A percentile compares a stretch with the other conserved stretches of the same genome.
Conservation (phyloP, 805 yeast species). For the Yarrowia osloensis region DNA sequence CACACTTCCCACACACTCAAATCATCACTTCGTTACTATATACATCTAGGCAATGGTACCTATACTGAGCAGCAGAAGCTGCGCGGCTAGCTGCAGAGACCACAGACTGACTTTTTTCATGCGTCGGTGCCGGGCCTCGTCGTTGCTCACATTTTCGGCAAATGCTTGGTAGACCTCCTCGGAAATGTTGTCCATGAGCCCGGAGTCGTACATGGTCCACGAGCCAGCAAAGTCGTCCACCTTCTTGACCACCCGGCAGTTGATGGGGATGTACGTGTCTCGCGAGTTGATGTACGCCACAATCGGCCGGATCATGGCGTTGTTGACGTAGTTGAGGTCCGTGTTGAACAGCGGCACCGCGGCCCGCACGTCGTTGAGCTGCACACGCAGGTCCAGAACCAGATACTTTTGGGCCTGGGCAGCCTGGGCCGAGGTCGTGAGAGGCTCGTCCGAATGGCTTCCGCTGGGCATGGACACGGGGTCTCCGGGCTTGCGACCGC, state of each 20-base stretch:
- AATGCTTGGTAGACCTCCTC: slow-evolving; percentile 89
- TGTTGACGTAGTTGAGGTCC: slow-evolving; percentile 89
- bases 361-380: slow-evolving; percentile 84
- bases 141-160: slow-evolving; percentile 85
- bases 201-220: slow-evolving; percentile 93
- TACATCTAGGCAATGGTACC: slow-evolving; percentile 60
- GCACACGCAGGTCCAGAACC: slow-evolving; percentile 75
- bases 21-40: slow-evolving; percentile 29
- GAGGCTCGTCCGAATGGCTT: slow-evolving; percentile 34
- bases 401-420: slow-evolving; percentile 55
- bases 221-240: slow-evolving; percentile 88
- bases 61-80: slow-evolving; percentile 76
- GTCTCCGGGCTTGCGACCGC: slow-evolving; percentile 31
- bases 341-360: slow-evolving; percentile 81
- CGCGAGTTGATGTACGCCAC: slow-evolving; percentile 92
- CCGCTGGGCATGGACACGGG: slow-evolving; percentile 17
- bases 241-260: slow-evolving; percentile 77
- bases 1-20: not conserved
- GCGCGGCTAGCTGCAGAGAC: slow-evolving; percentile 84
- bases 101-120: slow-evolving; percentile 87
- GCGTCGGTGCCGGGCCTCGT: slow-evolving; percentile 69
- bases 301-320: slow-evolving; percentile 89
- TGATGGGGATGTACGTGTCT: slow-evolving; percentile 84
- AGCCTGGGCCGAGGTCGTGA: slow-evolving; percentile 41
- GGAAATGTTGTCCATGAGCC: slow-evolving; percentile 87